phyloP scores from a whole-genome alignment of 164 flowering plant genomes.

The Amborella trichopoda region DNA sequence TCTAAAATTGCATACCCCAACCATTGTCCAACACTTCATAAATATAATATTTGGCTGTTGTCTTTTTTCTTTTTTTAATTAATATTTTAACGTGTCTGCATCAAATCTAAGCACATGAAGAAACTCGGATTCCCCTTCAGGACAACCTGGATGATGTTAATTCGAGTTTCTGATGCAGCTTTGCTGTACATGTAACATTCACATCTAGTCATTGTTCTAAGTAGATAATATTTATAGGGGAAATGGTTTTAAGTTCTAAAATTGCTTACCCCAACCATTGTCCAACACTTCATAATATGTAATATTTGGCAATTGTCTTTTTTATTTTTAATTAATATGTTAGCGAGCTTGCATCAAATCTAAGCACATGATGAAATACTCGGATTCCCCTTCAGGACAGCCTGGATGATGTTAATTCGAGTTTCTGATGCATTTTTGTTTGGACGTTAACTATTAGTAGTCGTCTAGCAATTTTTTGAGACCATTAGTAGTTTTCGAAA shows the following conservation, averaged over 20 bases:
- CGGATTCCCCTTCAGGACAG: slow-evolving; percentile 33
- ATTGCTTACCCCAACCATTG: too few species aligned
- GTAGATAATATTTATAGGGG: neutral
- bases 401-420: slow-evolving; percentile 20
- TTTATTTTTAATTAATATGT: neutral
- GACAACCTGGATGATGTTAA: slow-evolving; percentile 65
- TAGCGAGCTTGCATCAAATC: too few species aligned
- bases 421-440: slow-evolving; percentile 11
- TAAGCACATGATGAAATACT: slow-evolving; percentile 22
- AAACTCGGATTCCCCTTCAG: slow-evolving; percentile 91
- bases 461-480: too few species aligned
- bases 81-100: neutral
- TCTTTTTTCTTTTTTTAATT: neutral
- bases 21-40: neutral
- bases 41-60: neutral
- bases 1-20: too few species aligned
- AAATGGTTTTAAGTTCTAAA: too few species aligned
- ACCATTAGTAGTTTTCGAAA: too few species aligned
- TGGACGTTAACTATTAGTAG: too few species aligned
- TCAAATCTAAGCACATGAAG: slow-evolving; percentile 37
- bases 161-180: slow-evolving; percentile 54
- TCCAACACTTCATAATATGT: too few species aligned
- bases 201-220: too few species aligned
- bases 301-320: neutral
- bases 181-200: neutral